Base-by-base conservation (phyloP, 2,329 filamentous ascomycete genomes). In the Cytospora mali region DNA sequence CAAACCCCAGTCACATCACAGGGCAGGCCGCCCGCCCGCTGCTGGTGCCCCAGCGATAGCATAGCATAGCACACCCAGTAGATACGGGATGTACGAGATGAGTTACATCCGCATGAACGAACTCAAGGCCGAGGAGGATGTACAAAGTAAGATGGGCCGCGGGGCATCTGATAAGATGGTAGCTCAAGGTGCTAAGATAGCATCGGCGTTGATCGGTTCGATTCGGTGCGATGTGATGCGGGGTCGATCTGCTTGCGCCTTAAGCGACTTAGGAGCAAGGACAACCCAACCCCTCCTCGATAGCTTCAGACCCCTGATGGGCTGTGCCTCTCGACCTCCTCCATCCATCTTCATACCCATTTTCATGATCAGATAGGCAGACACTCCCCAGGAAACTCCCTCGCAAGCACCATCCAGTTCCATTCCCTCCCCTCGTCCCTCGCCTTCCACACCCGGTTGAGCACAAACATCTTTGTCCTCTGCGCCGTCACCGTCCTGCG, bases 401-500 rank as follows among this genome's bases (percentile, higher is more conserved):
- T 64, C 28, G 68, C 68, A 48, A 73, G 28, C 25, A 66, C 46
- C 71, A 72, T 73, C 72, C 72, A 74, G 49, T 70, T 70, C 71
- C 71, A 74, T 14, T 68, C 66, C 14, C 53, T 39, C 0, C 69
- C 69, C 2, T 51, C 57, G 55, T 74, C 70, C 31, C 69, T 68
- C 4, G 70, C 71, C 16, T 63, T 56, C 72, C 71, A 74, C 13
- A 74, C 70, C 55, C 69, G 62, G 42, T 71, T 60, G 29, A 69
- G 57, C 29, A 70, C 68, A 27, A 74, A 74, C 6, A 35, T 46
- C 28, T 62, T 67, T 33, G 71, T 72, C 27, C 69, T 64, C 33
- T 71, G 55, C 9, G 68, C 64, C 6, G 71, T 74, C 2, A 68
- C 68, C 1, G 70, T 74, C 48, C 67, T 69, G 28, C 72, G 66